These are phyloP conservation scores for Pilaira anomala DNA, from an alignment of 192 early-diverging fungal species.

Conservation along the genomic window DNA sequence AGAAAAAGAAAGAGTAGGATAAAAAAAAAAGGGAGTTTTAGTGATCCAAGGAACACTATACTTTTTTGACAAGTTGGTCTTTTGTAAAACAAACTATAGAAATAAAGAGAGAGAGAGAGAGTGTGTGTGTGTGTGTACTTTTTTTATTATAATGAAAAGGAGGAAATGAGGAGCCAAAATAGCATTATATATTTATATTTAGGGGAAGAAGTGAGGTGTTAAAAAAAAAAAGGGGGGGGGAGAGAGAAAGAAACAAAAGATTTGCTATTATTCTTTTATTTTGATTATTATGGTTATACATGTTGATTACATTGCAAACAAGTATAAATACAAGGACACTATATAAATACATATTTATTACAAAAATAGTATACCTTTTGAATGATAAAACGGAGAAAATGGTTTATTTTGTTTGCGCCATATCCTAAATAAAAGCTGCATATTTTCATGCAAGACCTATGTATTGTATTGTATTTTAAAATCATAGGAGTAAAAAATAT, in stretches of 20 bases:
- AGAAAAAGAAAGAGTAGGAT: not conserved
- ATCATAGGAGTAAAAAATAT: too few relatives aligned
- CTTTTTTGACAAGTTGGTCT: not conserved
- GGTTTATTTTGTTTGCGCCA: not conserved
- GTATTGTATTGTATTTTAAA: not conserved
- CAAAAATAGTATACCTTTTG: too few relatives aligned
- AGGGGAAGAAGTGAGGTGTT: too few relatives aligned
- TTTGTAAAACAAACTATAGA: not conserved
- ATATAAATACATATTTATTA: too few relatives aligned
- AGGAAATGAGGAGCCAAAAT: not conserved
- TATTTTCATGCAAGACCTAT: not conserved
- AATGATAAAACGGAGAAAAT: not conserved
- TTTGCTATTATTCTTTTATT: too few relatives aligned
- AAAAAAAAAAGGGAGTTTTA: not conserved
- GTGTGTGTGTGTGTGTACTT: not conserved
- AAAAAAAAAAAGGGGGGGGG: not conserved
- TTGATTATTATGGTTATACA: too few relatives aligned
- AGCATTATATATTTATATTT: too few relatives aligned
- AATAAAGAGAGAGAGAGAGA: not conserved
- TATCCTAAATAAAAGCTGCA: constrained; percentile 3
- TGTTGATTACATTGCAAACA: too few relatives aligned
- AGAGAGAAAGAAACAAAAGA: not conserved
- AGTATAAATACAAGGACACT: too few relatives aligned
- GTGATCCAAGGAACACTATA: not conserved
- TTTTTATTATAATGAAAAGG: not conserved